Conservation (phyloP, 352 stramenopile genomes). For the Phytopythium cucurbitacearum region DNA sequence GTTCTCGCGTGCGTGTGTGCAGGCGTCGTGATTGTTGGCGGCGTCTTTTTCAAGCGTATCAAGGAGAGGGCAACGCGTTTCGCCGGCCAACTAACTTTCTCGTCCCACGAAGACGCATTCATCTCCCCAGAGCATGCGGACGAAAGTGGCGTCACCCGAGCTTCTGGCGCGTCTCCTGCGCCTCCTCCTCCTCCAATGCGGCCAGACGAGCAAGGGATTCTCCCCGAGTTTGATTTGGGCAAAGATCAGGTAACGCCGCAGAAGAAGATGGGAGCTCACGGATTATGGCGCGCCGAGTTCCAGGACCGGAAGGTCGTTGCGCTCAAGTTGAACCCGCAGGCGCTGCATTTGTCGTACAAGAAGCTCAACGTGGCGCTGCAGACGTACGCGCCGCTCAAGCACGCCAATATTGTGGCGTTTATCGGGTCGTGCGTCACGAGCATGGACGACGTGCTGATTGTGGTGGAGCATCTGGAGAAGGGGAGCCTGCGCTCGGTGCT, state of each 20-base stretch:
- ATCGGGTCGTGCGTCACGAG: constrained; percentile 51
- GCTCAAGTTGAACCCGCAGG: constrained; percentile 39
- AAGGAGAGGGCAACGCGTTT: constrained; percentile 14
- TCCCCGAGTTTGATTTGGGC: constrained; percentile 48
- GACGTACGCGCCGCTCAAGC: constrained; percentile 55
- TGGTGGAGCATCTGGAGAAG: constrained; percentile 76
- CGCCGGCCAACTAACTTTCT: constrained; percentile 27
- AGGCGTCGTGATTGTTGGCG: constrained; percentile 22
- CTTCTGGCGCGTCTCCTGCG: not conserved
- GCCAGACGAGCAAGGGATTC: constrained; percentile 13
- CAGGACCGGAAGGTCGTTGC: constrained; percentile 44
- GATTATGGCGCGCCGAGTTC: constrained; percentile 49
- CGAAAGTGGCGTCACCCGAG: constrained; percentile 2
- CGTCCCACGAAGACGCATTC: constrained; percentile 23
- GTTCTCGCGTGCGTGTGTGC: constrained; percentile 15
- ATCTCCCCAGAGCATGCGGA: constrained; percentile 8
- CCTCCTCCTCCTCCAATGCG: not conserved
- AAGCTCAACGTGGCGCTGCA: constrained; percentile 43
- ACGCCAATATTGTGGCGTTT: constrained; percentile 67
- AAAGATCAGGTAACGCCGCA: constrained; percentile 38
- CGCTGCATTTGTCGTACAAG: constrained; percentile 28
- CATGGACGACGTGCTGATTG: constrained; percentile 59
- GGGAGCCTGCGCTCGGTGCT: constrained; percentile 58
- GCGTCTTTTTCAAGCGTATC: constrained; percentile 30
- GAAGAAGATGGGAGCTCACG: constrained; percentile 49